phyloP scores from a whole-genome alignment of 1,284 basidiomycete species.

The Acaromyces ingoldii region DNA sequence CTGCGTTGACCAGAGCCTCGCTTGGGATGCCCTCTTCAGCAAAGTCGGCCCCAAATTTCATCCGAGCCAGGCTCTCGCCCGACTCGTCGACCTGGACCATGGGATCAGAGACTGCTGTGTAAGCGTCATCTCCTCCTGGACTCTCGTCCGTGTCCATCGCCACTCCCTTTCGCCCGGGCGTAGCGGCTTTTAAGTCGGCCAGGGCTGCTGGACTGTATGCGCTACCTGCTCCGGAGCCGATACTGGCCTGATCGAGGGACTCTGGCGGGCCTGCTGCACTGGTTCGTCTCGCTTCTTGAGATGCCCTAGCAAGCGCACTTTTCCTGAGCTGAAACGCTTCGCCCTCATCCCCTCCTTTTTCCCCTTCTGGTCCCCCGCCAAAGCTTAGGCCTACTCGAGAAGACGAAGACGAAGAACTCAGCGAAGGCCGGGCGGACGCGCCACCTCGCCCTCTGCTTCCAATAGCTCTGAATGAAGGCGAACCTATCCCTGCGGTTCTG shows the following conservation, averaged over 20 bases:
- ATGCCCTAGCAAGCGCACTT: neutral
- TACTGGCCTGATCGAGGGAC: neutral
- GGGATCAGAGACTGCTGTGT: constrained; percentile 6
- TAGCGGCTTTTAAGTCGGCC: constrained; percentile 13
- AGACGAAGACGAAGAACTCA: no score
- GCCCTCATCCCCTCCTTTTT: constrained; percentile 1
- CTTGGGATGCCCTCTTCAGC: constrained; percentile 22
- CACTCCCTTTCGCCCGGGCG: neutral
- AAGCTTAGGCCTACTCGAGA: no score
- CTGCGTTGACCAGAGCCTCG: constrained; percentile 27
- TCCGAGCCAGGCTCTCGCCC: neutral
- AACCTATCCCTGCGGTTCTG: no score
- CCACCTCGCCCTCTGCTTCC: no score
- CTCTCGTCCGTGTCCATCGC: neutral
- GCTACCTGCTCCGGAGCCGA: neutral
- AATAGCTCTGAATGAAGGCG: no score
- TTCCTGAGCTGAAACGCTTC: neutral
- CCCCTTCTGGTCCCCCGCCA: no score
- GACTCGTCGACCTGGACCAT: constrained; percentile 2
- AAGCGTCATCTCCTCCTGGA: neutral
- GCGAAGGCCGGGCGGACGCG: no score
- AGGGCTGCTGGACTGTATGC: constrained; percentile 8
- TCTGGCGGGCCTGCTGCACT: neutral
- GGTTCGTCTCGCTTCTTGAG: neutral
- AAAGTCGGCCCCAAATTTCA: constrained; percentile 8